These are phyloP conservation scores for Phoenix dactylifera DNA, from an alignment of 176 grass and related monocot species.

Conservation along the genomic window DNA sequence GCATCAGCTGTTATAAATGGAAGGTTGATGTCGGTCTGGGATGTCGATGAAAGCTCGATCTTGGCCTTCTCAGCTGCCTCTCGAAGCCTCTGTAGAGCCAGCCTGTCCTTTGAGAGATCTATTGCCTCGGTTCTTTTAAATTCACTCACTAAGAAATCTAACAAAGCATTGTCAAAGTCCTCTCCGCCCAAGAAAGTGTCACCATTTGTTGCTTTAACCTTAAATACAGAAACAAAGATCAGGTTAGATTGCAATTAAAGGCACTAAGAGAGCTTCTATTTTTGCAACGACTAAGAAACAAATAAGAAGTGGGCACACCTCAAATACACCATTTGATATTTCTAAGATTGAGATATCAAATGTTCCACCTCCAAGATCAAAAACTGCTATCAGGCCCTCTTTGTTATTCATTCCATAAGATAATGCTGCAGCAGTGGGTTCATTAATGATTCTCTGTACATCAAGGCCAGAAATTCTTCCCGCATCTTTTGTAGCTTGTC, in stretches of 20 bases:
- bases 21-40: constrained; percentile 36
- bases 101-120: constrained; percentile 38
- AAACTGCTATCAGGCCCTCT: constrained; percentile 35
- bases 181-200: constrained; percentile 36
- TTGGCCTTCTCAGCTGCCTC: constrained; percentile 50
- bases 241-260: too few relatives aligned
- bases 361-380: constrained; percentile 38
- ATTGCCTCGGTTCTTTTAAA: constrained; percentile 30
- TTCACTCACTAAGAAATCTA: constrained; percentile 32
- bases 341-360: constrained; percentile 40
- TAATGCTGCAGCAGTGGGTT: constrained; percentile 40
- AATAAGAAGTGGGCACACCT: constrained; percentile 7
- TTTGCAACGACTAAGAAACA: background rate
- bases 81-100: constrained; percentile 33
- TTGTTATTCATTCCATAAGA: constrained; percentile 39
- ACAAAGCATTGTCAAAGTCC: constrained; percentile 34
- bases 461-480: constrained; percentile 40
- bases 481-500: constrained; percentile 41
- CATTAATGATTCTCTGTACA: constrained; percentile 37
- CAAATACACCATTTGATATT: constrained; percentile 39
- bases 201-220: constrained; percentile 44
- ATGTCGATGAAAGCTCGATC: constrained; percentile 37
- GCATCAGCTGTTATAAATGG: constrained; percentile 41
- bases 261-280: too few relatives aligned
- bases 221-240: constrained; percentile 4